Evolutionary conservation across 768 basidiomycete genomes (phyloP), one percentile per base, ranked within the genome.

Genomic region (Boletus subcaerulescens): DNA sequence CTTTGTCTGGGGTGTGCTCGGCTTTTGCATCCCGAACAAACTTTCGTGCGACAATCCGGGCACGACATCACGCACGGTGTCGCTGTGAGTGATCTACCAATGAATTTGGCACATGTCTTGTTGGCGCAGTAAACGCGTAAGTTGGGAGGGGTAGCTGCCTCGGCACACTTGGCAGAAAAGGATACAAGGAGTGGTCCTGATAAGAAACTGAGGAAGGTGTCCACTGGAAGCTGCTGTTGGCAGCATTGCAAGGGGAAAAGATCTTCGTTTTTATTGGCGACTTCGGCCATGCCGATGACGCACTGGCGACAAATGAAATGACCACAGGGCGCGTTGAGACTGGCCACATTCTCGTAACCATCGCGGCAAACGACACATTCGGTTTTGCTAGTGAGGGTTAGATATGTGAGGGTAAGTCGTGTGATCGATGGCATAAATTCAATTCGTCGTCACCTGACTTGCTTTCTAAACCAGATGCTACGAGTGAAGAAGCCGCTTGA

Each of bases 211-310:
- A 57, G 49, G 33, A 79, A 48, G 8, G 40, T 44, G 20, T 65
- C 57, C 24, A 61, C 49, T 3, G 75, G 67, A 29, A 83, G 69
- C 0, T 65, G 61, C 39, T 71, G 57, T 33, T 73, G 63, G 64
- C 83, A 85, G 59, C 82, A 85, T 44, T 74, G 74, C 18, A 80
- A 70, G 0, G 83, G 82, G 43, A 76, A 77, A 0, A 83, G 67
- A 0, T 76, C 74, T 60, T 83, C 81, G 62, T 83, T 80, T 22
- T 66, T 69, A 12, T 64, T 73, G 35, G 79, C 76, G 0, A 74
- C 57, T 45, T 74, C 62, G 4, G 77, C 77, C 52, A 83, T 74
- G 14, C 71, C 58, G 5, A 56, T 52, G 10, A 80, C 47, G 59
- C 83, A 85, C 20, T 59, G 64, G n/a, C 47, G 45, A 58, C 82